Evolutionary conservation across 2,329 filamentous ascomycete species (phyloP), one percentile per base, ranked within the genome.

Genomic region (Fusarium buharicum): DNA sequence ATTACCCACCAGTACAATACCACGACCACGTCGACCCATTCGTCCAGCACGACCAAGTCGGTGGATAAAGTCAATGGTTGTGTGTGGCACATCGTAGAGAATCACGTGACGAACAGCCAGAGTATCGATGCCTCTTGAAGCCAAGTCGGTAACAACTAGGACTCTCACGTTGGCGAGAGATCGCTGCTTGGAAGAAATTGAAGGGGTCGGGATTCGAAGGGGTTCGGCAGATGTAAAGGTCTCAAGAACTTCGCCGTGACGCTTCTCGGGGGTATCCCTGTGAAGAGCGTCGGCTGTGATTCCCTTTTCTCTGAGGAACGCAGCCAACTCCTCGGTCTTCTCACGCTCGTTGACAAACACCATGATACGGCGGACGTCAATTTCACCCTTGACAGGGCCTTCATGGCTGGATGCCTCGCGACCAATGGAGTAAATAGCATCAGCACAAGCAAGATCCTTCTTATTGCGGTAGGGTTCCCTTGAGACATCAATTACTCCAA

Each of bases 331-430:
- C 54, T 90, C 85, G 0, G 94, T 92, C 72, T 91, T 92, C 72
- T 97, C 93, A 31, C 95, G 90, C 81, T 98, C 93, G 75, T 98
- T 98, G 74, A 98, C 94, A 71, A 98, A 98, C 4, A 98, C 93
- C 54, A 98, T 86, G 70, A 99, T 90, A 61, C 92, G 90, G 74
- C 95, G 95, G 20, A 91, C 83, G 55, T 90, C 87, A 5, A 88
- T 78, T 44, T 82, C 79, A 36, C 80, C 84, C 49, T 84, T 82
- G 24, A 79, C 77, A 22, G 78, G 73, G 5, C 84, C 84, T 51
- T 89, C 86, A 61, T 89, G 81, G 22, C 80, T 80, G 8, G 82
- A 78, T 2, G 85, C 84, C 38, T 93, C 89, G 73, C 92, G 93
- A 56, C 93, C 93, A 58, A 99, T 94, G 30, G 91, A 89, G 87